A percentile compares a stretch with the other conserved stretches of the same genome.
phyloP scores from a whole-genome alignment of 495 filamentous ascomycete genomes.

The Hypoxylon rickii region DNA sequence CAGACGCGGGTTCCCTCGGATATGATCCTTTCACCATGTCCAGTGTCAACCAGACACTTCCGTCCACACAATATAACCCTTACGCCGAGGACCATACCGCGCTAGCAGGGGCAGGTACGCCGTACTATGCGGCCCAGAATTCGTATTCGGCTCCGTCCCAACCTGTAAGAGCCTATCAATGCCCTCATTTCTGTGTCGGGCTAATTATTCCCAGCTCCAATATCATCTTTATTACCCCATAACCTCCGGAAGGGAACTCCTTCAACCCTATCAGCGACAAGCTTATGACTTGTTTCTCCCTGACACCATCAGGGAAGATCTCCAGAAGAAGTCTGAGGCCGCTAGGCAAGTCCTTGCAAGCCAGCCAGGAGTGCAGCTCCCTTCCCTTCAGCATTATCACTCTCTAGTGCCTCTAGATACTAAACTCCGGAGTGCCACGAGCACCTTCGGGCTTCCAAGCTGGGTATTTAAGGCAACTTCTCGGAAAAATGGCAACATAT shows the following conservation, averaged over 20 bases:
- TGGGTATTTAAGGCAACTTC: conserved; percentile 97
- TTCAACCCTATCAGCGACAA: conserved; percentile 79
- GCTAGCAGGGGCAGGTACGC: conserved; percentile 52
- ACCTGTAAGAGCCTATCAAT: conserved; percentile 58
- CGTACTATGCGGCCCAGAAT: conserved; percentile 52
- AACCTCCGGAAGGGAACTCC: conserved; percentile 77
- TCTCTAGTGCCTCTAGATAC: conserved; percentile 89
- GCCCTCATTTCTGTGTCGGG: background rate
- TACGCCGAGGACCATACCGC: conserved; percentile 64
- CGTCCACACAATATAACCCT: conserved; percentile 63
- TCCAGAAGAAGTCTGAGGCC: conserved; percentile 87
- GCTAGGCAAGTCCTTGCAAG: conserved; percentile 82
- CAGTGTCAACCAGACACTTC: conserved; percentile 55
- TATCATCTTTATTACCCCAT: conserved; percentile 92
- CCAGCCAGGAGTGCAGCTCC: conserved; percentile 57
- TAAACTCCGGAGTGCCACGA: conserved; percentile 68
- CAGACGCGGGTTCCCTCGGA: conserved; percentile 33
- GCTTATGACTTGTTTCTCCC: conserved; percentile 90
- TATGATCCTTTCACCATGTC: conserved; percentile 68
- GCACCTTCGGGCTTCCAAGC: conserved; percentile 80
- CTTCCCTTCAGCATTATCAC: conserved; percentile 83
- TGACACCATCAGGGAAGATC: conserved; percentile 79
- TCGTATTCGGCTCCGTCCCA: conserved; percentile 60
- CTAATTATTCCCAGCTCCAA: conserved; percentile 59
- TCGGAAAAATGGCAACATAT: conserved; percentile 80